These are phyloP conservation scores for Lenwebbia sp. DNA, from an alignment of 345 rosid species.

Conservation along the genomic window DNA sequence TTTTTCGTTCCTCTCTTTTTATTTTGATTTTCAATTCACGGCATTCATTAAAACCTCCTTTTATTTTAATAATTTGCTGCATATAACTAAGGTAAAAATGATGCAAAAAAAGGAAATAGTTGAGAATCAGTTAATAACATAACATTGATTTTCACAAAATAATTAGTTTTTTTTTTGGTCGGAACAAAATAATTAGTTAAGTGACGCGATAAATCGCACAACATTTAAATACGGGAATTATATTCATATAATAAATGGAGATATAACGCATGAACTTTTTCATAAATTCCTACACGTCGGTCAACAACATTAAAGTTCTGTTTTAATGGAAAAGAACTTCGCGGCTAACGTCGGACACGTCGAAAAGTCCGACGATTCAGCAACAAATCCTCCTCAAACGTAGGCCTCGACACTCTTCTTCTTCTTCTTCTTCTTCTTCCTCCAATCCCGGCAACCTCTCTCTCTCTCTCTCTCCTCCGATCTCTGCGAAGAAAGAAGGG, in stretches of 20 bases:
- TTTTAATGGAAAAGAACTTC: not conserved
- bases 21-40: not conserved
- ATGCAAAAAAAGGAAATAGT: not conserved
- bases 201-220: too few relatives aligned
- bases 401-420: not conserved
- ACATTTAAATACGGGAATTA: too few relatives aligned
- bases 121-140: too few relatives aligned
- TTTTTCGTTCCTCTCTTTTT: not conserved
- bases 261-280: too few relatives aligned
- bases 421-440: not conserved
- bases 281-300: not conserved
- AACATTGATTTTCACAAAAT: too few relatives aligned
- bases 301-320: not conserved
- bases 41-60: not conserved
- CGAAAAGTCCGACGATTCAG: not conserved
- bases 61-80: not conserved
- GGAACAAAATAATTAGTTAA: too few relatives aligned
- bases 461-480: not conserved
- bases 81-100: not conserved
- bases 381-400: not conserved
- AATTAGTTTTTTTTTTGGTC: too few relatives aligned
- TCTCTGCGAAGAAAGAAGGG: not conserved
- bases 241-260: too few relatives aligned
- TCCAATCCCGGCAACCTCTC: not conserved
- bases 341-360: not conserved